phyloP scores from a whole-genome alignment of 257 asterid genomes.

The Salvia hispanica region DNA sequence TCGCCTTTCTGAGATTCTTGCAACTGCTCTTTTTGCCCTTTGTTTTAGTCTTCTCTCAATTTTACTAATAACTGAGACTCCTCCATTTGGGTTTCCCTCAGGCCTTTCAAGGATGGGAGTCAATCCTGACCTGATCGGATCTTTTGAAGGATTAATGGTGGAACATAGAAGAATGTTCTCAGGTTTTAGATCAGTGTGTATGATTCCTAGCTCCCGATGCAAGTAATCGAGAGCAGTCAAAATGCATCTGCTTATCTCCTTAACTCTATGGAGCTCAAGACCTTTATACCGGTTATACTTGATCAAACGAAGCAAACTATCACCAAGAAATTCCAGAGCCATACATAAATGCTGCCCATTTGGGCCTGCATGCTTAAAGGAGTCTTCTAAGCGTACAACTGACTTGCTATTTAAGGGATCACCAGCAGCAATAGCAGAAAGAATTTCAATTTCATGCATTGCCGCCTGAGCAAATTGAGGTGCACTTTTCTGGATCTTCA shows the following conservation, averaged over 20 bases:
- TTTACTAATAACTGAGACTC: constrained; percentile 42
- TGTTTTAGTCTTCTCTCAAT: constrained; percentile 89
- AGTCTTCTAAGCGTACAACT: constrained; percentile 77
- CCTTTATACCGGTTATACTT: constrained; percentile 82
- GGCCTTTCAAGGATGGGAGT: constrained; percentile 84
- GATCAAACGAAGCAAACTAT: constrained; percentile 76
- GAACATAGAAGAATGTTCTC: constrained; percentile 85
- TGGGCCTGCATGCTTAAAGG: constrained; percentile 93
- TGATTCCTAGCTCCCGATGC: constrained; percentile 70
- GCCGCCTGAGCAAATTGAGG: constrained; percentile 98
- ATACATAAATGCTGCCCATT: constrained; percentile 97
- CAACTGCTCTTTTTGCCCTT: constrained; percentile 95
- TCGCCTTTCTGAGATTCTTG: constrained; percentile 77
- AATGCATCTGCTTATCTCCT: constrained; percentile 88
- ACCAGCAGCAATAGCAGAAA: constrained; percentile 78
- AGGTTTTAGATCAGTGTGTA: constrained; percentile 94
- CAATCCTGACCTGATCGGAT: constrained; percentile 72
- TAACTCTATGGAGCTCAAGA: constrained; percentile 72
- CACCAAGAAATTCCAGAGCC: constrained; percentile 98
- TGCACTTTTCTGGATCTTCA: constrained; percentile 97
- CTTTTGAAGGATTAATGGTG: constrained; percentile 86
- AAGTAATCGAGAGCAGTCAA: constrained; percentile 89
- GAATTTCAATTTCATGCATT: constrained; percentile 83
- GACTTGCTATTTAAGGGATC: constrained; percentile 65
- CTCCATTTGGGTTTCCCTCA: constrained; percentile 75